These are phyloP conservation scores for Thozetella sp. DNA, from an alignment of 495 filamentous ascomycete genomes.

Conservation along the genomic window DNA sequence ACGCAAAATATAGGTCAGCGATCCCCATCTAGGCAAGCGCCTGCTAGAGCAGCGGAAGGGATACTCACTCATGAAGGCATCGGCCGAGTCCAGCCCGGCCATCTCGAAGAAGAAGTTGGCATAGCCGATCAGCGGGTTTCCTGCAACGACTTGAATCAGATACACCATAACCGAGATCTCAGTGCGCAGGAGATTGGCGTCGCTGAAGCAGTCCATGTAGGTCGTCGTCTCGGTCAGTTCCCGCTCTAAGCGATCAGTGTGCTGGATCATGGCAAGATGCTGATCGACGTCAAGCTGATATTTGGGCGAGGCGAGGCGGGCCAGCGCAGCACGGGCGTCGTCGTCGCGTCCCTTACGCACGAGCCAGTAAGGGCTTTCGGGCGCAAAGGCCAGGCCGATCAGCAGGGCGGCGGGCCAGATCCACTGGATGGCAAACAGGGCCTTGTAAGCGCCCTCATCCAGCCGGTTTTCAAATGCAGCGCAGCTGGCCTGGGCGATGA, in stretches of 20 bases:
- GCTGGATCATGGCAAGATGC: slow-evolving; percentile 58
- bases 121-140: slow-evolving; percentile 56
- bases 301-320: slow-evolving; percentile 36
- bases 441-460: slow-evolving; percentile 53
- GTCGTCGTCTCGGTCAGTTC: slow-evolving; percentile 57
- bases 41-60: neutral
- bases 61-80: slow-evolving; percentile 36
- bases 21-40: neutral
- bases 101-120: slow-evolving; percentile 67
- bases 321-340: slow-evolving; percentile 49
- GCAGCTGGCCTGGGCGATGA: slow-evolving; percentile 56
- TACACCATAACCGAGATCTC: slow-evolving; percentile 56
- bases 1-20: neutral
- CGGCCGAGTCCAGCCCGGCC: slow-evolving; percentile 52
- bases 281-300: slow-evolving; percentile 31
- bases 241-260: slow-evolving; percentile 62
- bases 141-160: slow-evolving; percentile 49
- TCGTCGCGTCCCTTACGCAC: slow-evolving; percentile 55
- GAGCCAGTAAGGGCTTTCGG: slow-evolving; percentile 67
- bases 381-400: slow-evolving; percentile 54
- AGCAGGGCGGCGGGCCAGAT: slow-evolving; percentile 64
- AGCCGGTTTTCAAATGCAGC: slow-evolving; percentile 41
- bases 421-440: slow-evolving; percentile 65
- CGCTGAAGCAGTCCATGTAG: slow-evolving; percentile 58
- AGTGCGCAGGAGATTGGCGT: slow-evolving; percentile 54